phyloP scores from a whole-genome alignment of 805 yeast species.

The Kodamaea hsintzibuensis region DNA sequence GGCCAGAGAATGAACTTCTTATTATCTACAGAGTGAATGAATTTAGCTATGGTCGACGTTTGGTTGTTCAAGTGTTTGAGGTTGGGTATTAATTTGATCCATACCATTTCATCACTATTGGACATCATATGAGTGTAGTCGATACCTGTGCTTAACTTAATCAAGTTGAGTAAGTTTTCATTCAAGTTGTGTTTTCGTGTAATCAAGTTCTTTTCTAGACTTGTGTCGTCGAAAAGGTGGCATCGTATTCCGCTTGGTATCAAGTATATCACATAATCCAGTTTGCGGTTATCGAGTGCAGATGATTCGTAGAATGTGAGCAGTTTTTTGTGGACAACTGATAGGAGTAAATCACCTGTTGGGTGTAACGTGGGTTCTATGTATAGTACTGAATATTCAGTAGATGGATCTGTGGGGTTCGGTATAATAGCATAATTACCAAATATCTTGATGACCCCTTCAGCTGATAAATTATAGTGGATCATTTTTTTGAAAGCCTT shows the following conservation, averaged over 20 bases:
- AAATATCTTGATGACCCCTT: slow-evolving; percentile 29
- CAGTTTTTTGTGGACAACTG: slow-evolving; percentile 26
- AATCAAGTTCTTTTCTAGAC: slow-evolving; percentile 20
- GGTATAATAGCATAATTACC: slow-evolving; percentile 38
- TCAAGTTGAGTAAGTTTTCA: slow-evolving; percentile 29
- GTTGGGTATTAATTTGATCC: slow-evolving; percentile 73
- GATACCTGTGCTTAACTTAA: slow-evolving; percentile 37
- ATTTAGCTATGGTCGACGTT: slow-evolving; percentile 61
- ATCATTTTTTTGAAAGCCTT: slow-evolving; percentile 43
- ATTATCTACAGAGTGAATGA: slow-evolving; percentile 52
- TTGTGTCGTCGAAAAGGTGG: slow-evolving; percentile 38
- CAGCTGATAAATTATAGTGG: slow-evolving; percentile 31
- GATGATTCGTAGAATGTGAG: slow-evolving; percentile 29
- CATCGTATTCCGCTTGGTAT: slow-evolving; percentile 46
- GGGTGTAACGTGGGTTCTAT: slow-evolving; percentile 40
- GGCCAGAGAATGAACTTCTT: slow-evolving; percentile 73
- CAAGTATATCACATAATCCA: slow-evolving; percentile 38
- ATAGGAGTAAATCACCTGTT: slow-evolving; percentile 40
- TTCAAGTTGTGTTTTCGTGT: slow-evolving; percentile 20
- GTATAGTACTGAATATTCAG: slow-evolving; percentile 21
- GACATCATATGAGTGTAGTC: slow-evolving; percentile 19
- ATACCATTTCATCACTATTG: slow-evolving; percentile 33
- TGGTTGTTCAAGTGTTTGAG: slow-evolving; percentile 66
- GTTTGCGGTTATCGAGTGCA: slow-evolving; percentile 16
- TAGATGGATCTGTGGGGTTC: slow-evolving; percentile 9